These are phyloP conservation scores for Tylopilus vinaceipallidus DNA, from an alignment of 768 basidiomycete species.

Conservation along the genomic window DNA sequence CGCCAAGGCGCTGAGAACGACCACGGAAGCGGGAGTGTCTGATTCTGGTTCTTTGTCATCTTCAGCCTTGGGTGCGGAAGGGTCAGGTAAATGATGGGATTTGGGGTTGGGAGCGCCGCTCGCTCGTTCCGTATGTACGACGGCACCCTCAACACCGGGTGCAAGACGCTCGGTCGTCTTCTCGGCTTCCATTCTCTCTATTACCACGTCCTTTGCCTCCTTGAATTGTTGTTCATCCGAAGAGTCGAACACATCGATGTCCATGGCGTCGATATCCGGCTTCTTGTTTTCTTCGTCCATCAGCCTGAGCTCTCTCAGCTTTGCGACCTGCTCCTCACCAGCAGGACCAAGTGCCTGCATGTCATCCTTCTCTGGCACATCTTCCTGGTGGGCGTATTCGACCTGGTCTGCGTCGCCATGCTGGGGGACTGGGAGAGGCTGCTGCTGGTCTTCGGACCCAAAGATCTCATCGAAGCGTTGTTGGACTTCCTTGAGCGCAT, in stretches of 20 bases:
- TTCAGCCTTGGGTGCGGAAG: slow-evolving; percentile 31
- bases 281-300: slow-evolving; percentile 56
- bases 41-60: slow-evolving; percentile 20
- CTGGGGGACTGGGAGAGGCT: slow-evolving; percentile 36
- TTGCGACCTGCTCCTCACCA: slow-evolving; percentile 77
- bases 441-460: slow-evolving; percentile 36
- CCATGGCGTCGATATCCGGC: slow-evolving; percentile 44
- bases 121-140: slow-evolving; percentile 36
- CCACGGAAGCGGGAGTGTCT: slow-evolving; percentile 18
- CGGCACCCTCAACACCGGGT: slow-evolving; percentile 44
- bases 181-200: slow-evolving; percentile 27
- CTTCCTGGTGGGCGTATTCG: slow-evolving; percentile 63
- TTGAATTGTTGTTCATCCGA: slow-evolving; percentile 24
- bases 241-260: slow-evolving; percentile 37
- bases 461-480: slow-evolving; percentile 85
- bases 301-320: slow-evolving; percentile 77
- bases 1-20: slow-evolving; percentile 20
- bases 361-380: slow-evolving; percentile 64
- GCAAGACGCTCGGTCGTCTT: slow-evolving; percentile 25
- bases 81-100: slow-evolving; percentile 21
- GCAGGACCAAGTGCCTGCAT: slow-evolving; percentile 92
- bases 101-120: not conserved
- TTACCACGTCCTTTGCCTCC: slow-evolving; percentile 22
- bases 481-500: slow-evolving; percentile 76
- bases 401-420: slow-evolving; percentile 48